Base-by-base conservation (phyloP, 2,329 filamentous ascomycete species). In the Ascochyta clinopodiicola region DNA sequence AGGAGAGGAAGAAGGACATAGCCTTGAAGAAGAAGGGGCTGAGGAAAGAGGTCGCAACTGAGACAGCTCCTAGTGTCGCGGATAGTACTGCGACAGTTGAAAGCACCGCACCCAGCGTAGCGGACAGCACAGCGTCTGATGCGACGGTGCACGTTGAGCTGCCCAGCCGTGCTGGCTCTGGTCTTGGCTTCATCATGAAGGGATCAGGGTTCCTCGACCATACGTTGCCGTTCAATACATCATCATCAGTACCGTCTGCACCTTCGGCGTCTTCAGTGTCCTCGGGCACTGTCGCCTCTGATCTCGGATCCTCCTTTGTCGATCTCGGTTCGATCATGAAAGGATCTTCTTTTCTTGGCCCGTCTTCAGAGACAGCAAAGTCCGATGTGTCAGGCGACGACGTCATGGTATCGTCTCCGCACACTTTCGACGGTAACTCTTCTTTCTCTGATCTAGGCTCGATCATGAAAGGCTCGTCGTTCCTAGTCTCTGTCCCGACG, bases 21-120 rank as follows among this genome's bases (percentile, higher is more conserved):
- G 79, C 78, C 0, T 64, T 85, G 70, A 81, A 77, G 71, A 82
- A 79, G 71, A 78, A 78, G 72, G 77, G 77, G 27, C 75, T 73
- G 42, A 67, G 60, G 59, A 55, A 59, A 31, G 62, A 60, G 31
- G 49, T 38, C 24, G 53, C 58, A 44, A 24, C 44, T n/a, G 36
- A 51, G 34, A 35, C 48, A 4, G 38, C 43, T 32, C 42, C 43
- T 15, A 51, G 10, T 42, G 50, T 49, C 32, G 44, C 40, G 49
- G 48, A 48, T 51, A 47, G 47, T 44, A 48, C 43, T 40, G 43
- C 44, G 15, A 40, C 48, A 10, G n/a, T 48, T 19, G 42, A 51
- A 25, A 45, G 48, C 32, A 34, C 46, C 9, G 53, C 43, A 2
- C 22, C 25, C 25, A 57, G 53, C 32, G 40, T 57, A 21, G 46